These are phyloP conservation scores for Colletotrichum viniferum DNA, from an alignment of 2,329 filamentous ascomycete genomes.

Conservation along the genomic window DNA sequence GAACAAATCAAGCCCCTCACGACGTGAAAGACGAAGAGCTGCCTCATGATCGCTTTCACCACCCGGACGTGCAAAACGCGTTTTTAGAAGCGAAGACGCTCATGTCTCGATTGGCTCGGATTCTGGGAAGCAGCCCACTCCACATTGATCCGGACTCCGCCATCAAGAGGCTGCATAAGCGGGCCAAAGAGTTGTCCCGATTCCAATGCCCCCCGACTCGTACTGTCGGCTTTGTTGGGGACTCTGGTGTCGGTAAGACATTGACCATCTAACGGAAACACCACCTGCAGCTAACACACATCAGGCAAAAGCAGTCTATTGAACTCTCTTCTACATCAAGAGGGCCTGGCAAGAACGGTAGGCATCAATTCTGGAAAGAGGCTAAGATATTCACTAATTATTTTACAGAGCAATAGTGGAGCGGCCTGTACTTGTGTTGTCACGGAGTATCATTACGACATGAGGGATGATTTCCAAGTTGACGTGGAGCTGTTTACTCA, in stretches of 20 bases:
- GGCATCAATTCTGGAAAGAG: conserved; percentile 21
- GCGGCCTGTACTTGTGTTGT: conserved; percentile 52
- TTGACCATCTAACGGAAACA: not conserved
- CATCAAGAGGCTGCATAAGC: conserved; percentile 36
- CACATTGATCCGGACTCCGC: conserved; percentile 41
- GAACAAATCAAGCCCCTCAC: not conserved
- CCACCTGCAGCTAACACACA: not conserved
- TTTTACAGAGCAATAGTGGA: conserved; percentile 44
- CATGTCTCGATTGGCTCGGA: conserved; percentile 31
- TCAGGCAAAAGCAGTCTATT: conserved; percentile 53
- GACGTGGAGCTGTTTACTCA: conserved; percentile 35
- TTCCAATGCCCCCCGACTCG: conserved; percentile 44
- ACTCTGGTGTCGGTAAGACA: conserved; percentile 46
- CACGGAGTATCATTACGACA: conserved; percentile 49
- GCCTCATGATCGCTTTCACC: conserved; percentile 39
- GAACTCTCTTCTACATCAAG: conserved; percentile 49
- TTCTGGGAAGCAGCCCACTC: conserved; percentile 38
- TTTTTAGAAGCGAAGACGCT: conserved; percentile 36
- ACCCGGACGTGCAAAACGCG: conserved; percentile 36
- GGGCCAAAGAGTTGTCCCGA: conserved; percentile 34
- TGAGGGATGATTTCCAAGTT: conserved; percentile 33
- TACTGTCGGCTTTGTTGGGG: conserved; percentile 51
- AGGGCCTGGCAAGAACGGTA: conserved; percentile 45
- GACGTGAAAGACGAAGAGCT: conserved; percentile 35
- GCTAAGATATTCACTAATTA: not conserved